Percentiles rank a stretch among this genome's conserved stretches.
phyloP scores from a whole-genome alignment of 1,139 yeast genomes.

The Meyerozyma smithsonii region DNA sequence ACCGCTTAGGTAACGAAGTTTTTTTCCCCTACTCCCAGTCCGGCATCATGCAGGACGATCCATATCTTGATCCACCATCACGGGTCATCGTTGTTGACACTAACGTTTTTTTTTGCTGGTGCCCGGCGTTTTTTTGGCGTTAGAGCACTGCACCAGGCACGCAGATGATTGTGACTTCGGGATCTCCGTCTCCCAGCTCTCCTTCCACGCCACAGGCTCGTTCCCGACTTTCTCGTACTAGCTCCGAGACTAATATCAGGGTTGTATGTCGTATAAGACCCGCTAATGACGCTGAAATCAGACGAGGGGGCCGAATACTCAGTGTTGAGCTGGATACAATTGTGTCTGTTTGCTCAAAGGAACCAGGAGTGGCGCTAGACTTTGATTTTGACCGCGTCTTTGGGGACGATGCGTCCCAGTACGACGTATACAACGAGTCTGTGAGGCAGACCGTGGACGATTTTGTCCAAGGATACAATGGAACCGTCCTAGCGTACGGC shows the following conservation, averaged over 20 bases:
- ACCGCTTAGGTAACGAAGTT: background rate
- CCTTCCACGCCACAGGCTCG: background rate
- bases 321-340: slow-evolving; percentile 24
- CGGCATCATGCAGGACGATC: background rate
- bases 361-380: slow-evolving; percentile 27
- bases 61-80: background rate
- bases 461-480: slow-evolving; percentile 74
- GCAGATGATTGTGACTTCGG: background rate
- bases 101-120: background rate
- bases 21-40: background rate
- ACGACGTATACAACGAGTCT: slow-evolving; percentile 59
- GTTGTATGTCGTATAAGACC: slow-evolving; percentile 70
- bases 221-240: background rate
- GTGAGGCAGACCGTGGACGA: slow-evolving; percentile 60
- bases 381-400: slow-evolving; percentile 72
- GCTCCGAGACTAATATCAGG: slow-evolving; percentile 36
- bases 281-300: slow-evolving; percentile 27
- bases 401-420: slow-evolving; percentile 44
- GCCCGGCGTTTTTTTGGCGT: background rate
- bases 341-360: slow-evolving; percentile 24
- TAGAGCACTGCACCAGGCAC: background rate
- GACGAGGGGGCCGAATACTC: slow-evolving; percentile 13
- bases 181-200: background rate
- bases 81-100: background rate
- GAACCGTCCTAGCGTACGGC: slow-evolving; percentile 83